Percentiles rank a stretch among this genome's conserved stretches.
Conservation (phyloP, 176 grass and related monocot species). For the Bothriochloa decipiens region DNA sequence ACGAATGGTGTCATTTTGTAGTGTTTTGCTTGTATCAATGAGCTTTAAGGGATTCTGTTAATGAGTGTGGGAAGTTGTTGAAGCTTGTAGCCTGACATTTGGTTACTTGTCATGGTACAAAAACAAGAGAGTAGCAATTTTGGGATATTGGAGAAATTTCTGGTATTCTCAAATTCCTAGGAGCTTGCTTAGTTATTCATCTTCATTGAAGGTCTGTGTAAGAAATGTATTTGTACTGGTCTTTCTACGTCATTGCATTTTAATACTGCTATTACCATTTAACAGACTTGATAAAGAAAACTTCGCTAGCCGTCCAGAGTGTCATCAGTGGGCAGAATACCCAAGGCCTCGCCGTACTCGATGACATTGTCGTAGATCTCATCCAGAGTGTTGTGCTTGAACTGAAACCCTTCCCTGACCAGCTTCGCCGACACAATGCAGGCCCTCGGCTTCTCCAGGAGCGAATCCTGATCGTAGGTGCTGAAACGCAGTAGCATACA, state of each 20-base stretch:
- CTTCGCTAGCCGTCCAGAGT: too few species aligned
- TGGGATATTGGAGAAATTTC: neutral
- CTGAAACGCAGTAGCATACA: neutral
- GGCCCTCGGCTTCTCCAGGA: conserved; percentile 46
- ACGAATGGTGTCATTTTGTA: too few species aligned
- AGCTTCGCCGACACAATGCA: conserved; percentile 59
- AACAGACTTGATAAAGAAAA: neutral
- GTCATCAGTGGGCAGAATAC: conserved; percentile 33
- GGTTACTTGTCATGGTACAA: too few species aligned
- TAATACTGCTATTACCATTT: neutral
- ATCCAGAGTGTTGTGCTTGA: conserved; percentile 45
- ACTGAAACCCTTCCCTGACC: conserved; percentile 57
- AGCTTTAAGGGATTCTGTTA: too few species aligned
- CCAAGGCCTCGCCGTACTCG: conserved; percentile 44
- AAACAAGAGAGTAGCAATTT: neutral
- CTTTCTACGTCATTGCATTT: neutral
- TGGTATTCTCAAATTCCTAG: neutral
- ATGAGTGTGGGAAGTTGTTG: too few species aligned
- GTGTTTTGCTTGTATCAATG: too few species aligned
- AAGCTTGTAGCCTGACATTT: too few species aligned
- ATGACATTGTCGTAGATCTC: conserved; percentile 20
- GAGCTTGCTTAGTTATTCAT: neutral
- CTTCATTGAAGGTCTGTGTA: neutral
- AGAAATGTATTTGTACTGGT: neutral
- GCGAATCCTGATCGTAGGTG: neutral